Conservation (phyloP, 1,284 basidiomycete species). For the Tausonia pullulans region DNA sequence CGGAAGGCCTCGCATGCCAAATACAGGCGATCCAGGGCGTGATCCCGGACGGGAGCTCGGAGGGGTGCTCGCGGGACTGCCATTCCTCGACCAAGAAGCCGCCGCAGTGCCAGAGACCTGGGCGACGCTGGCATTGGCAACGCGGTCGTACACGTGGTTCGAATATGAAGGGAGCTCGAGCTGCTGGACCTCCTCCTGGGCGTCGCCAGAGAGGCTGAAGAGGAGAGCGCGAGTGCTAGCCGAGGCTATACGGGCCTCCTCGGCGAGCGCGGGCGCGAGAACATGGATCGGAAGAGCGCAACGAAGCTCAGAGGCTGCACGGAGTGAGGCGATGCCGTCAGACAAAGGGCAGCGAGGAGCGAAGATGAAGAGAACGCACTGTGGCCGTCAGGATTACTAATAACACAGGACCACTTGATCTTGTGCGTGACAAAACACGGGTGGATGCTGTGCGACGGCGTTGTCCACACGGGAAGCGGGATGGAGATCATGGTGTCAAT, state of each 20-base stretch:
- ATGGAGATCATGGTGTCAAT: constrained; percentile 38
- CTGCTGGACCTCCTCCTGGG: constrained; percentile 46
- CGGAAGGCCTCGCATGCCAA: constrained; percentile 23
- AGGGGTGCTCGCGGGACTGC: constrained; percentile 19
- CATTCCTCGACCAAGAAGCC: constrained; percentile 21
- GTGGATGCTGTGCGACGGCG: constrained; percentile 45
- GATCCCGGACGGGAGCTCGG: constrained; percentile 30
- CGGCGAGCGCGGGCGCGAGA: constrained; percentile 57
- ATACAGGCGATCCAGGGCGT: constrained; percentile 28
- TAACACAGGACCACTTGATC: constrained; percentile 47
- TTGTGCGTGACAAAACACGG: constrained; percentile 62
- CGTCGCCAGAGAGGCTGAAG: constrained; percentile 39
- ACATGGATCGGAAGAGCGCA: constrained; percentile 80
- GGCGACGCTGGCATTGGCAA: constrained; percentile 65
- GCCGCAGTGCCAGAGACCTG: constrained; percentile 29
- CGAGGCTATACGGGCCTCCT: constrained; percentile 61
- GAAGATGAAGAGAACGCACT: constrained; percentile 4
- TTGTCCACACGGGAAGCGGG: constrained; percentile 40
- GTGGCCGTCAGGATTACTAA: constrained; percentile 76
- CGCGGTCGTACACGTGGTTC: constrained; percentile 76
- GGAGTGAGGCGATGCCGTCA: constrained; percentile 8
- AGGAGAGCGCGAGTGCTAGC: constrained; percentile 57
- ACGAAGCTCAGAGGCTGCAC: constrained; percentile 62
- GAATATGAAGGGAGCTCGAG: constrained; percentile 71
- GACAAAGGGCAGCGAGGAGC: not conserved